Evolutionary conservation across 2,329 filamentous ascomycete genomes (phyloP), one percentile per base, ranked within the genome.

Genomic region (Phaeosphaeriaceae sp.): DNA sequence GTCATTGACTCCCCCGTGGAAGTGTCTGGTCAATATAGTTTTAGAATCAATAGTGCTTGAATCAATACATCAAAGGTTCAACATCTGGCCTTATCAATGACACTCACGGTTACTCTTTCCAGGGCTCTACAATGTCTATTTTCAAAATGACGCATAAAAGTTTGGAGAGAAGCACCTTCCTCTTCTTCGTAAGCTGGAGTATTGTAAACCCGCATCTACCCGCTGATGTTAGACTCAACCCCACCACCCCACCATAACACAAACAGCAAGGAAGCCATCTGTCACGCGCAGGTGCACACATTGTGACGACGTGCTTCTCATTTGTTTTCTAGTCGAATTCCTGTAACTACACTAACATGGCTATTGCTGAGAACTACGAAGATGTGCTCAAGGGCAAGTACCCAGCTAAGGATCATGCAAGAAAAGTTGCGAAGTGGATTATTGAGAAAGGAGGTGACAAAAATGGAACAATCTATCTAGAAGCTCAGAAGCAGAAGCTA

Each of bases 321-420:
- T 20, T 30, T 21, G 43, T 29, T 38, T 35, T 33, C 46, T 48
- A 42, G 48, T 18, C 46, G 39, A 5, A 26, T 28, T 26, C 26
- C n/a, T 18, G 11, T 15, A 40, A 40, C 20, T 20, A 26, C 4
- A 28, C n/a, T 48, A 65, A 38, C 26, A 71, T 71, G 67, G 63
- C 57, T 7, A 67, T 62, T 30, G 65, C 65, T 9, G 60, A 70
- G 39, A 64, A 68, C 50, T 71, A 68, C 41, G 66, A 72, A 26
- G 63, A 71, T 8, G 61, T 82, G 32, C 72, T 83, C 18, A 76
- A 77, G 46, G 81, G 78, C 48, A 87, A 86, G 71, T 87, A 87
- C 64, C 94, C 94, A 18, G 93, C 89, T 64, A 97, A 97, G 78
- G 81, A 83, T 21, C 94, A 99, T 74, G 91, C 89, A 51, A 84